Percentiles rank a stretch among this genome's conserved stretches.
Evolutionary conservation across 768 basidiomycete genomes (phyloP).

Genomic region (Leccinum uliginosum): DNA sequence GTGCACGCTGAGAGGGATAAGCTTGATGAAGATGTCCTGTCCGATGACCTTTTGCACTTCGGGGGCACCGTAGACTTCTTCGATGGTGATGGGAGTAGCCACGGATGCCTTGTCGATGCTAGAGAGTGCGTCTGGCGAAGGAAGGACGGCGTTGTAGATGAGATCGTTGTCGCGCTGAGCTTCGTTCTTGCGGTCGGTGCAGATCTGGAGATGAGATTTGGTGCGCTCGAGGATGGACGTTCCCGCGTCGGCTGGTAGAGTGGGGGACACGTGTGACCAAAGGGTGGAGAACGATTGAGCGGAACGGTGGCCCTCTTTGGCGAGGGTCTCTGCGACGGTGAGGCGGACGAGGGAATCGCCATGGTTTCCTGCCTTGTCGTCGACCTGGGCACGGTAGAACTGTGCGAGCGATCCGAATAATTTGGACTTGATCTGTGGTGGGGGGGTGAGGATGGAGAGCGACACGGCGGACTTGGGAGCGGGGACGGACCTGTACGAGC

Average conservation of each 20-base stretch:
- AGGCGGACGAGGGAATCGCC: slow-evolving; percentile 84
- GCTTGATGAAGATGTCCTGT: slow-evolving; percentile 80
- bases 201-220: slow-evolving; percentile 76
- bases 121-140: slow-evolving; percentile 73
- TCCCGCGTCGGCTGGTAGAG: slow-evolving; percentile 82
- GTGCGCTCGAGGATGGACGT: slow-evolving; percentile 76
- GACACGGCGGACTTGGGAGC: not conserved
- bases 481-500: slow-evolving; percentile 61
- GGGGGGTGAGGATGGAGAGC: slow-evolving; percentile 8
- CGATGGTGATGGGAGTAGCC: slow-evolving; percentile 85
- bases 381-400: slow-evolving; percentile 80
- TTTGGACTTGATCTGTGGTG: slow-evolving; percentile 82
- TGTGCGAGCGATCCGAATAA: slow-evolving; percentile 83
- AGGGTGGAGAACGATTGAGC: slow-evolving; percentile 65
- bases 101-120: slow-evolving; percentile 77
- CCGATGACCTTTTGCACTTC: slow-evolving; percentile 96
- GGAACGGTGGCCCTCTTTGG: slow-evolving; percentile 77
- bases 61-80: slow-evolving; percentile 86
- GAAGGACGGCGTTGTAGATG: slow-evolving; percentile 91
- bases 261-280: slow-evolving; percentile 74
- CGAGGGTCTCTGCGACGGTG: slow-evolving; percentile 67
- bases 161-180: slow-evolving; percentile 91
- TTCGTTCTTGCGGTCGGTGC: slow-evolving; percentile 69
- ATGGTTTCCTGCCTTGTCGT: slow-evolving; percentile 70
- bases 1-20: slow-evolving; percentile 91